Evolutionary conservation across 148 eudicot species (phyloP).

Genomic region (Arctostaphylos glauca): DNA sequence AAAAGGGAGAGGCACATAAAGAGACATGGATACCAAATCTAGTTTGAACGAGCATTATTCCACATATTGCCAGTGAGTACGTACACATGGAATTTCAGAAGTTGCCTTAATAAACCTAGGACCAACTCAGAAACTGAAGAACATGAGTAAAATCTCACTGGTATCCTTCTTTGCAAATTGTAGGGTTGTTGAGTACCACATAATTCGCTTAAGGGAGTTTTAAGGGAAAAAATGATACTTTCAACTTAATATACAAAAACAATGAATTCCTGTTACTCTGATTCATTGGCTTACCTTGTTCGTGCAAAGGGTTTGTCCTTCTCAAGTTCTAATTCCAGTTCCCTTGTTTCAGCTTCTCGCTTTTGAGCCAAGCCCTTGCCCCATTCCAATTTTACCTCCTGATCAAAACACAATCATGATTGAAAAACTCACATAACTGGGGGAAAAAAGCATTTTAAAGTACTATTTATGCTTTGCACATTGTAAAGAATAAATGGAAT

Average conservation of each 20-base stretch:
- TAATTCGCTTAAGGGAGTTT: background rate
- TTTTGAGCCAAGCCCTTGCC: slow-evolving; percentile 99
- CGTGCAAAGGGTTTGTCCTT: slow-evolving; percentile 94
- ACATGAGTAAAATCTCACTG: background rate
- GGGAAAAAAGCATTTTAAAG: background rate
- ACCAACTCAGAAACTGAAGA: background rate
- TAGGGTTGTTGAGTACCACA: background rate
- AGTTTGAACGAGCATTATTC: background rate
- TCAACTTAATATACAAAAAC: background rate
- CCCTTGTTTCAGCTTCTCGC: slow-evolving; percentile 81
- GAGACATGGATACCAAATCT: background rate
- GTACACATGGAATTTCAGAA: background rate
- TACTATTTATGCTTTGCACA: background rate
- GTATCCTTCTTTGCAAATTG: background rate
- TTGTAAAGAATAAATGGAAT: background rate
- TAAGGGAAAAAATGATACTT: too few relatives aligned
- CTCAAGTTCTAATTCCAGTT: slow-evolving; percentile 69
- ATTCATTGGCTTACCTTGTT: slow-evolving; percentile 54
- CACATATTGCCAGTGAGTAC: background rate
- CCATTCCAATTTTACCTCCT: slow-evolving; percentile 94
- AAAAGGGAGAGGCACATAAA: too few relatives aligned
- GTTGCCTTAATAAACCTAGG: background rate
- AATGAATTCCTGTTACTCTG: background rate
- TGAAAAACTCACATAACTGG: background rate
- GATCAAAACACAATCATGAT: slow-evolving; percentile 27